These are phyloP conservation scores for Phytophthora sojae DNA, from an alignment of 352 stramenopile species.

Conservation along the genomic window DNA sequence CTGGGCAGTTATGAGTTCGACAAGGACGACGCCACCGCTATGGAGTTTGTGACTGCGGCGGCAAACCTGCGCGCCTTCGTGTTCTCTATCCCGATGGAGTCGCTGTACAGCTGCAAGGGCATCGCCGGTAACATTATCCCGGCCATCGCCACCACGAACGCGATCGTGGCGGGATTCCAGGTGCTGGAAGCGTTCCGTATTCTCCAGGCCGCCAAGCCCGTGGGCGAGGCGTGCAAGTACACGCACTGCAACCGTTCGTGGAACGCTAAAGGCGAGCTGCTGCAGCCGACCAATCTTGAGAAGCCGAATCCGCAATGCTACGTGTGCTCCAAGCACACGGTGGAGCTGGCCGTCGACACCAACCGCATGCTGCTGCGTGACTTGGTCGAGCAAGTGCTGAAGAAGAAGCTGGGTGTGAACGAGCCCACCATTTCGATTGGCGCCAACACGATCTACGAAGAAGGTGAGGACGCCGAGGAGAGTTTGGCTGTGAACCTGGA, in stretches of 20 bases:
- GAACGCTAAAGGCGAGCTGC: slow-evolving; percentile 91
- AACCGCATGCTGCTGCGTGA: slow-evolving; percentile 82
- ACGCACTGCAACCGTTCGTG: slow-evolving; percentile 94
- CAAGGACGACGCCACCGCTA: slow-evolving; percentile 97
- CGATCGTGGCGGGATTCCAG: slow-evolving; percentile 97
- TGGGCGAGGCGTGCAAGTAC: slow-evolving; percentile 90
- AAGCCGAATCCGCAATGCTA: slow-evolving; percentile 95
- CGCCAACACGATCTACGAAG: slow-evolving; percentile 94
- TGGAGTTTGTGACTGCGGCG: slow-evolving; percentile 98
- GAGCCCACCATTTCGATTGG: slow-evolving; percentile 89
- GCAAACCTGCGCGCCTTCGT: slow-evolving; percentile 96
- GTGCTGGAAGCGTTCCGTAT: slow-evolving; percentile 89
- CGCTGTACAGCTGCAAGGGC: slow-evolving; percentile 95
- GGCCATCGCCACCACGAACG: slow-evolving; percentile 99
- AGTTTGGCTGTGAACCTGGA: slow-evolving; percentile 86
- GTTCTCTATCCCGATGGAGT: slow-evolving; percentile 85
- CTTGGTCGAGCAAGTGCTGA: slow-evolving; percentile 85
- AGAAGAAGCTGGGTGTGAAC: slow-evolving; percentile 91
- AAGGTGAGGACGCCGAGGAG: slow-evolving; percentile 93
- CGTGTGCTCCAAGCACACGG: slow-evolving; percentile 94
- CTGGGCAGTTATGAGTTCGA: slow-evolving; percentile 94
- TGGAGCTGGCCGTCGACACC: slow-evolving; percentile 93
- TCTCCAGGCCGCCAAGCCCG: slow-evolving; percentile 61
- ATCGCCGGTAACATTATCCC: slow-evolving; percentile 99
- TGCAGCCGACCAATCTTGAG: slow-evolving; percentile 92